Evolutionary conservation across 345 rosid species (phyloP), one percentile per base, ranked within the genome.

Genomic region (Boechera divaricarpa): DNA sequence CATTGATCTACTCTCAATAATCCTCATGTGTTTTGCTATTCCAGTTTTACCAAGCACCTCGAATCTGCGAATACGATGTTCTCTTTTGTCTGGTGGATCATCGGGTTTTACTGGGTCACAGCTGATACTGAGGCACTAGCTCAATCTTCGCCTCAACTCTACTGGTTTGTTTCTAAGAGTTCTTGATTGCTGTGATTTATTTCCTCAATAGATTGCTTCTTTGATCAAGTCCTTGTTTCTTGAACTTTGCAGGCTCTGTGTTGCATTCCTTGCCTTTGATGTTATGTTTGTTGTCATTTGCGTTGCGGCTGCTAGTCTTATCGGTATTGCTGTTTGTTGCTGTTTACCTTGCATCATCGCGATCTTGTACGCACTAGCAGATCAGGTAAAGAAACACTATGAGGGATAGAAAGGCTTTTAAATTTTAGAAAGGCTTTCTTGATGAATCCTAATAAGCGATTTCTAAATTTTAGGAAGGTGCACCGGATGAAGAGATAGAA

Each of bases 321-420:
- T 94, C 45, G 93, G 95, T 28, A 83, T 94, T 58, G 97, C 97
- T 72, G 87, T 94, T 70, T 94, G 98, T 82, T 90, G 93, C 84
- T 94, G 91, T 72, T 91, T 94, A 77, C 98, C 98, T 3, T 94
- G 98, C 81, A 94, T 94, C 64, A 87, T 92, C 28, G 99, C 92
- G 2, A 85, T 94, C 83, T 77, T 94, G 59, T 92, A 90, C 72
- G 94, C 97, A 3, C 74, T 92, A 69, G 74, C 96, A 4, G 96
- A 92, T 52, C 86, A 83, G 96, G 99, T 92, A 88, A 54, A 51
- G 18, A 54, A 52, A 64, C 53, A 7, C 12, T 35, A 49, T 31
- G 67, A 33, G 36, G 15, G n/a, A n/a, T n/a, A n/a, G n/a, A n/a
- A n/a, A n/a, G n/a, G n/a, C n/a, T n/a, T n/a, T n/a, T n/a, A n/a